A percentile compares a stretch with the other conserved stretches of the same genome.
These are phyloP conservation scores for Fusarium sp. DNA, from an alignment of 2,329 filamentous ascomycete species.

Conservation along the genomic window DNA sequence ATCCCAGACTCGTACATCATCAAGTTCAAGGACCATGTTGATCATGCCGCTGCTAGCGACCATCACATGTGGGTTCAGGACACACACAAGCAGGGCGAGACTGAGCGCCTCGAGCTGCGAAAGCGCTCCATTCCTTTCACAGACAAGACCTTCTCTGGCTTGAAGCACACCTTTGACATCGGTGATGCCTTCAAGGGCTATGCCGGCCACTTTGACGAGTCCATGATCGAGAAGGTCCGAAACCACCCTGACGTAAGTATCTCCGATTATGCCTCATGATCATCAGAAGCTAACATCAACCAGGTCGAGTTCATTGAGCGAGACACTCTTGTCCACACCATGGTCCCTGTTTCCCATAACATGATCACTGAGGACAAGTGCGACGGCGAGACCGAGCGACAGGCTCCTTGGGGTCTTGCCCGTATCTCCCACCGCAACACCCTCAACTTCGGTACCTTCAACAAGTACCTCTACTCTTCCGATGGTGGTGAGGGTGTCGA, in stretches of 20 bases:
- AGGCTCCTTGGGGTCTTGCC: constrained; percentile 97
- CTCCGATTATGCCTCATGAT: constrained; percentile 6
- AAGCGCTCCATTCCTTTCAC: constrained; percentile 82
- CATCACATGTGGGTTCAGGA: constrained; percentile 95
- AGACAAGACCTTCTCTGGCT: constrained; percentile 78
- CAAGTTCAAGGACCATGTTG: constrained; percentile 98
- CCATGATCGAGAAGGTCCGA: constrained; percentile 91
- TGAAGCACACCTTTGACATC: constrained; percentile 98
- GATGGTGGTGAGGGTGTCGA: constrained; percentile 97
- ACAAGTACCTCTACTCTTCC: constrained; percentile 94
- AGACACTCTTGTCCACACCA: constrained; percentile 90
- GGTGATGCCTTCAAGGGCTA: constrained; percentile 87
- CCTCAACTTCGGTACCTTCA: constrained; percentile 91
- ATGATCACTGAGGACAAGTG: constrained; percentile 53
- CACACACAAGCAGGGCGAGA: constrained; percentile 76
- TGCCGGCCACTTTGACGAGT: constrained; percentile 94
- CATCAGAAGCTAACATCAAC: constrained; percentile 17
- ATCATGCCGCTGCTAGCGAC: constrained; percentile 71
- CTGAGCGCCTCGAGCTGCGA: constrained; percentile 83
- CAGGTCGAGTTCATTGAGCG: constrained; percentile 97
- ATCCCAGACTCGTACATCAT: constrained; percentile 96
- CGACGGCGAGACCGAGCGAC: constrained; percentile 78
- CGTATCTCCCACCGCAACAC: constrained; percentile 94
- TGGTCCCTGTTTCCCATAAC: constrained; percentile 61
- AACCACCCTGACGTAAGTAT: constrained; percentile 91